Conservation (phyloP, 257 asterid species). For the Solanum chilense region DNA sequence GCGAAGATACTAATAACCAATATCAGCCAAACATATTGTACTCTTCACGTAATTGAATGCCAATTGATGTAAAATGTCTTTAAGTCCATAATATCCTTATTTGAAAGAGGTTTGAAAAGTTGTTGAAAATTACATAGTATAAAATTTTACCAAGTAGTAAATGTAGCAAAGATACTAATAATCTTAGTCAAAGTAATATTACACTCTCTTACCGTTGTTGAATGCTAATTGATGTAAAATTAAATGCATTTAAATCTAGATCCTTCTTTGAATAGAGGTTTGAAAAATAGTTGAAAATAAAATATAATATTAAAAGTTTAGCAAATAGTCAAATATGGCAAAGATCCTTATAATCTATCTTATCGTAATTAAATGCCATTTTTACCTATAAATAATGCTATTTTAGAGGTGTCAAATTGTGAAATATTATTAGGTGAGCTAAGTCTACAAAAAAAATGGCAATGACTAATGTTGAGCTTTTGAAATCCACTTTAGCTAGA, state of each 20-base stretch:
- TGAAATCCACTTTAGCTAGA: background rate
- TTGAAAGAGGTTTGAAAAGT: no score
- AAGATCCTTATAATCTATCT: background rate
- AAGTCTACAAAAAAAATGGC: background rate
- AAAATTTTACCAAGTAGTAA: no score
- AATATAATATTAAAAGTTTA: background rate
- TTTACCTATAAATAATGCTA: background rate
- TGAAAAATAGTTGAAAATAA: background rate
- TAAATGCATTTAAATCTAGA: no score
- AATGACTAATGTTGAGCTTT: background rate
- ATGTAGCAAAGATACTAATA: no score
- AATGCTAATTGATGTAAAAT: no score
- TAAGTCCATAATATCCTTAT: no score
- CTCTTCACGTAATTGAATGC: background rate
- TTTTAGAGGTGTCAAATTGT: background rate
- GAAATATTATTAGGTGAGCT: background rate
- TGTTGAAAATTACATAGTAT: no score
- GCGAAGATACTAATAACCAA: background rate
- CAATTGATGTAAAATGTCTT: background rate
- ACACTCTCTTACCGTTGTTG: no score
- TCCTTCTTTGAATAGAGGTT: no score
- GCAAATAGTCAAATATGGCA: background rate
- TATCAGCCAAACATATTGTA: background rate
- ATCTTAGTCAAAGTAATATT: no score
- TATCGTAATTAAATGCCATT: background rate